These are phyloP conservation scores for Solioccasus polychromus DNA, from an alignment of 768 basidiomycete species.

Conservation along the genomic window DNA sequence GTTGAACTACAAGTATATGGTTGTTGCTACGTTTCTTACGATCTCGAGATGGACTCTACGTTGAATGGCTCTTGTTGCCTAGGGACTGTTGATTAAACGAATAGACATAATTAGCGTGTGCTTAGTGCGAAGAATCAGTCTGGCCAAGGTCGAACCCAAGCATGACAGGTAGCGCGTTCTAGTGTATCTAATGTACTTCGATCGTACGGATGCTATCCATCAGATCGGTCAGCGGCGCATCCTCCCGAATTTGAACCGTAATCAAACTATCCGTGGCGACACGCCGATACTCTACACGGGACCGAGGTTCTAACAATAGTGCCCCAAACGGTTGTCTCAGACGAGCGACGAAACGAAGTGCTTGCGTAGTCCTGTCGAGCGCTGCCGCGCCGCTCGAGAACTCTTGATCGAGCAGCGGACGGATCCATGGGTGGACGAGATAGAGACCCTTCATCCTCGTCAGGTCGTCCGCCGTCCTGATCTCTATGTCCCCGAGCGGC, in stretches of 20 bases:
- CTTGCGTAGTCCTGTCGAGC: not conserved
- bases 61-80: no score
- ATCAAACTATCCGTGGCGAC: slow-evolving; percentile 13
- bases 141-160: no score
- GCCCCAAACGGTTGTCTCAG: no score
- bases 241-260: not conserved
- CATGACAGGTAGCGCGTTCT: no score
- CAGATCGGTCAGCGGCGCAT: not conserved
- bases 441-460: not conserved
- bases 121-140: no score
- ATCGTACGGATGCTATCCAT: not conserved
- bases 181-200: slow-evolving; percentile 1
- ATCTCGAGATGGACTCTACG: no score
- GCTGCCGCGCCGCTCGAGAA: not conserved
- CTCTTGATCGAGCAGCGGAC: slow-evolving; percentile 4
- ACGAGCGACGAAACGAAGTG: slow-evolving; percentile 1
- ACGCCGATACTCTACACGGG: slow-evolving; percentile 3
- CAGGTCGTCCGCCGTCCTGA: slow-evolving; percentile 6
- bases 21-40: no score
- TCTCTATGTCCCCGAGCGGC: not conserved
- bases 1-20: no score
- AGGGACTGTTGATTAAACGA: no score
- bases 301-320: no score
- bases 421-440: slow-evolving; percentile 17
- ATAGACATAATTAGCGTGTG: no score